Base-by-base conservation (phyloP, 208 protist genomes). In the Phytomonas sp. region DNA sequence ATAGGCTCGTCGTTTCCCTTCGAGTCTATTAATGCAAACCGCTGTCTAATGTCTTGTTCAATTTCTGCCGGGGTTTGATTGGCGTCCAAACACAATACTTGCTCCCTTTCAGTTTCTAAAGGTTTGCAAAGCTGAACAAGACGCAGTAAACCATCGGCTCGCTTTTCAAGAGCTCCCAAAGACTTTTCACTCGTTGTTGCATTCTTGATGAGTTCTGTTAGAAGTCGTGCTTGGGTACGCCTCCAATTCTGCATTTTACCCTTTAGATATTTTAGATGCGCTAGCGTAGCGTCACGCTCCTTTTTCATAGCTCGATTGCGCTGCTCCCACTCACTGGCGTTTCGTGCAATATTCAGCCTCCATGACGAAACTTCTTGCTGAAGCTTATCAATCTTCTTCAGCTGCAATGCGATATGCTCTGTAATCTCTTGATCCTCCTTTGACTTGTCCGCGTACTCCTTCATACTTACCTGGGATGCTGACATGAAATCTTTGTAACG, bases 31-130 rank as follows among this genome's bases (percentile, higher is more conserved):
- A 74, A 70, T 1, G 84, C 79, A 6, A 92, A 72, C 20, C 87
- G 71, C 0, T 75, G 71, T 40, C 83, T 79, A 26, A 91, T 83
- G 26, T 96, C 85, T 31, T 83, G 74, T 62, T 97, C 90, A 46
- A 96, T 88, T 28, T 83, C 83, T 8, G 76, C 75, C 17, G 89
- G 77, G 17, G 84, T 78, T 29, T 84, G 75, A 66, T 96, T 88
- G 0, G 82, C 74, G 66, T 97, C 91, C 71, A 96, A 97, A 0
- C 82, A 78, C 9, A 98, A 79, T 26, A 98, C 89, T 72, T 93
- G 94, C 78, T 99, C 97, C 11, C 96, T 72, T 72, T 98, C 96
- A n/a, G 96, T 98, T 82, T 99, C 97, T 33, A 98, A 71, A 37
- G 92, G 91, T 66, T 89, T 83, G 70, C 95, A 96, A 33, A 98